Percentiles rank a stretch among this genome's conserved stretches.
Evolutionary conservation across 148 eudicot genomes (phyloP).

Genomic region (Rhododendron mucronatum): DNA sequence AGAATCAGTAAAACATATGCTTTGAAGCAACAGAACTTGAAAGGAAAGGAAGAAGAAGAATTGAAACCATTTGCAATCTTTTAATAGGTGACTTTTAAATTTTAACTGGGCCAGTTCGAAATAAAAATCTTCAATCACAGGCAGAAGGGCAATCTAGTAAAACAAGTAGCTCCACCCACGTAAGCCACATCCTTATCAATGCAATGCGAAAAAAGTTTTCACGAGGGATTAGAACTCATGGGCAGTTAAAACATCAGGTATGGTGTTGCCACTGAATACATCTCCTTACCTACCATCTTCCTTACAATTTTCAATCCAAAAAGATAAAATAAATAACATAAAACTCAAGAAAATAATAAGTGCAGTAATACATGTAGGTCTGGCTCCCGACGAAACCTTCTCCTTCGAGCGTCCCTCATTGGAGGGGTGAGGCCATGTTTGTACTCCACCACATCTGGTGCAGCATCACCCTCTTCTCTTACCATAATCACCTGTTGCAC

Average conservation of each 20-base stretch:
- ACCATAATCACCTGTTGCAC: slow-evolving; percentile 76
- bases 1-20: background rate
- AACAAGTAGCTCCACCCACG: too few species aligned
- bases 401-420: slow-evolving; percentile 92
- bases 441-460: slow-evolving; percentile 76
- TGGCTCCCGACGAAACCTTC: slow-evolving; percentile 90
- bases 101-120: background rate
- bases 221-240: background rate
- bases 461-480: slow-evolving; percentile 65
- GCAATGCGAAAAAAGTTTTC: too few species aligned
- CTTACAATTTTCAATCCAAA: background rate
- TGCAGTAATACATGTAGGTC: slow-evolving; percentile 61
- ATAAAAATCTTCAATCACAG: too few species aligned
- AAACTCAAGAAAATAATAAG: background rate
- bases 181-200: background rate
- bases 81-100: background rate
- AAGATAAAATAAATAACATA: background rate
- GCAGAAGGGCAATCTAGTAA: too few species aligned
- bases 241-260: background rate
- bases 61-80: background rate
- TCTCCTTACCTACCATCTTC: background rate
- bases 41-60: background rate
- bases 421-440: slow-evolving; percentile 95
- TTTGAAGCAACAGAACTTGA: background rate
- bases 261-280: background rate